Evolutionary conservation across 495 filamentous ascomycete genomes (phyloP).

Genomic region (Schizothecium vesticola): DNA sequence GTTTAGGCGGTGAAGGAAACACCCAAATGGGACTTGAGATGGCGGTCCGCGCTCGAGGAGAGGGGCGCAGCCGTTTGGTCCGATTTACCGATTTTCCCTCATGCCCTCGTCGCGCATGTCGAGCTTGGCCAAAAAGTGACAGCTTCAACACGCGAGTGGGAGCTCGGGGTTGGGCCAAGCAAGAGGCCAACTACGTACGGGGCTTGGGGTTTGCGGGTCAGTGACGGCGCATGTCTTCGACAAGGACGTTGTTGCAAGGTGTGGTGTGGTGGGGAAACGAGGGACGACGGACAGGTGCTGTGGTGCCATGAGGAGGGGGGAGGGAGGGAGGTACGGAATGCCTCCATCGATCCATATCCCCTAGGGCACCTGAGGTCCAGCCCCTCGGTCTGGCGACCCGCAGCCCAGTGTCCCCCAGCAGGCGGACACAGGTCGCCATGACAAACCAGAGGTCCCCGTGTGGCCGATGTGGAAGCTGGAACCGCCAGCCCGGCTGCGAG

Average conservation of each 20-base stretch:
- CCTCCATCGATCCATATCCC: background rate
- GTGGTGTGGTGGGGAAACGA: background rate
- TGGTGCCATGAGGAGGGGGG: background rate
- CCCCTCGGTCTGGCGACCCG: constrained; percentile 11
- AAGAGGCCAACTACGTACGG: background rate
- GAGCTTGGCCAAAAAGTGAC: background rate
- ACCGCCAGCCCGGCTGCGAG: background rate
- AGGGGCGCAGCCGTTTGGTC: constrained; percentile 15
- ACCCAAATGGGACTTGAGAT: constrained; percentile 8
- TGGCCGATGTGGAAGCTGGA: background rate
- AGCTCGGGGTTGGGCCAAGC: background rate
- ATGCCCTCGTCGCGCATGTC: background rate
- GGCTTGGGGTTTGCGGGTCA: background rate
- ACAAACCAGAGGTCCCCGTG: background rate
- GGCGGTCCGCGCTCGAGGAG: background rate
- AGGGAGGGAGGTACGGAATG: background rate
- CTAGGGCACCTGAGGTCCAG: background rate
- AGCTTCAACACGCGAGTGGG: background rate
- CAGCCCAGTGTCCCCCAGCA: background rate
- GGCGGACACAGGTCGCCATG: constrained; percentile 4
- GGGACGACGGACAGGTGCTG: background rate
- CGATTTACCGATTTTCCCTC: background rate
- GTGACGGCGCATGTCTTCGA: background rate
- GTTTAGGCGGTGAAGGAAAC: constrained; percentile 14
- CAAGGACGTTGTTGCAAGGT: background rate